These are phyloP conservation scores for Mortierella sp. DNA, from an alignment of 371 early-diverging fungal species.

Conservation along the genomic window DNA sequence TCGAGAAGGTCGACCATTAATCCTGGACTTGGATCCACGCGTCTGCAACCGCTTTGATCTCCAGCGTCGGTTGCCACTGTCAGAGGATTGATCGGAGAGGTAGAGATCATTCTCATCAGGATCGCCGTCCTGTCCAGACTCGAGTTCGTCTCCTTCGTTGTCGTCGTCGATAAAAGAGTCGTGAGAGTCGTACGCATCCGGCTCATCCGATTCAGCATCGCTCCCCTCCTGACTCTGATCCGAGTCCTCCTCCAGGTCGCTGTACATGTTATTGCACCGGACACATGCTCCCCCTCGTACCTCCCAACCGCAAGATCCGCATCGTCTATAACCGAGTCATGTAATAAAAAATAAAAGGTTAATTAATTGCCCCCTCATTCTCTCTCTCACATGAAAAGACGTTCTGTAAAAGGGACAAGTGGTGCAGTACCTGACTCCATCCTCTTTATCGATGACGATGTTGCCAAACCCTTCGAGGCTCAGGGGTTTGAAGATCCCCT, in stretches of 20 bases:
- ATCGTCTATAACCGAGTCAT: constrained; percentile 33
- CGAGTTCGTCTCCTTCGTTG: not conserved
- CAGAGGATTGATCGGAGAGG: constrained; percentile 16
- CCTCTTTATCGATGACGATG: constrained; percentile 36
- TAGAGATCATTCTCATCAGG: constrained; percentile 17
- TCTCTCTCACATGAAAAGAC: not conserved
- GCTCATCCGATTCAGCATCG: constrained; percentile 32
- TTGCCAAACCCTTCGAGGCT: constrained; percentile 21
- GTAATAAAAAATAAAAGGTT: not conserved
- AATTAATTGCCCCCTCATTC: not conserved
- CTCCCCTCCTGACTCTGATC: constrained; percentile 42
- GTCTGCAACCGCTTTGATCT: not conserved
- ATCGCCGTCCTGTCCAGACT: constrained; percentile 13
- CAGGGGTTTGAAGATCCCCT: constrained; percentile 33
- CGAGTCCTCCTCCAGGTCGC: constrained; percentile 41
- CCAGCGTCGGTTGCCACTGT: not conserved
- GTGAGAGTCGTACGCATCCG: constrained; percentile 49
- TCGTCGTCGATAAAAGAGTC: constrained; percentile 55
- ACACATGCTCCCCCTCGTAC: constrained; percentile 37
- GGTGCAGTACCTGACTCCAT: constrained; percentile 46
- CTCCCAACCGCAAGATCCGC: constrained; percentile 52
- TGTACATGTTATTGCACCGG: constrained; percentile 35
- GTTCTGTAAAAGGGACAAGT: not conserved
- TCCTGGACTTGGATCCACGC: not conserved
- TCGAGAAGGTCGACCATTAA: not conserved